A percentile compares a stretch with the other conserved stretches of the same genome.
phyloP scores from a whole-genome alignment of 1,139 yeast species.

The Arxiozyma telluris region DNA sequence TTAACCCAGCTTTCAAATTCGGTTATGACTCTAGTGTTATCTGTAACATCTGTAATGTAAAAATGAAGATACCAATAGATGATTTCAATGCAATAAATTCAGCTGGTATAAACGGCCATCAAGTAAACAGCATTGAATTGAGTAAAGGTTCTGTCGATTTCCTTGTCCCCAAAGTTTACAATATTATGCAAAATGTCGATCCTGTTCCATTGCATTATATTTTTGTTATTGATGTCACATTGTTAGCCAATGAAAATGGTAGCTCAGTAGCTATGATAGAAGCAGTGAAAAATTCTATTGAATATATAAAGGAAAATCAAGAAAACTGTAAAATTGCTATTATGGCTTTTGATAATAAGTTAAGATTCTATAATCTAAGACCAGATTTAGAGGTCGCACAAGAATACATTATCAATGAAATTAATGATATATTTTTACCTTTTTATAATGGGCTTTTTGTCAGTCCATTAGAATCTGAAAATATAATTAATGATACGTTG shows the following conservation, averaged over 20 bases:
- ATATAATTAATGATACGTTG: constrained; percentile 60
- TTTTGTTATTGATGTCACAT: constrained; percentile 68
- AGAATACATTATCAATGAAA: constrained; percentile 59
- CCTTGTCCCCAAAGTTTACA: constrained; percentile 65
- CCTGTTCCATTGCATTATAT: constrained; percentile 57
- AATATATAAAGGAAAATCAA: constrained; percentile 28
- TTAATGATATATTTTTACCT: constrained; percentile 79
- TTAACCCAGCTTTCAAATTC: constrained; percentile 76
- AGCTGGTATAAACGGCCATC: constrained; percentile 53
- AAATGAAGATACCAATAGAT: constrained; percentile 60
- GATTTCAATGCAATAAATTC: constrained; percentile 58
- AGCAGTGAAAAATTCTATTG: constrained; percentile 48
- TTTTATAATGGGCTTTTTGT: constrained; percentile 70
- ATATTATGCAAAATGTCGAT: constrained; percentile 37
- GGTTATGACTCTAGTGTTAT: constrained; percentile 55
- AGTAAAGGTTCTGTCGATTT: constrained; percentile 81
- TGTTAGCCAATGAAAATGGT: constrained; percentile 57
- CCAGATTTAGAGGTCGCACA: constrained; percentile 51
- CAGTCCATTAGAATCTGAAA: constrained; percentile 58
- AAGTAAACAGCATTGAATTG: constrained; percentile 62
- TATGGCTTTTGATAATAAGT: constrained; percentile 62
- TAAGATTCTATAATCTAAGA: constrained; percentile 68
- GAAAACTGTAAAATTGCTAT: constrained; percentile 51
- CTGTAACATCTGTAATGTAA: constrained; percentile 83
- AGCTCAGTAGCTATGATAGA: constrained; percentile 50